Base-by-base conservation (phyloP, 139 green algal genomes). In the Desmodesmus armatus region DNA sequence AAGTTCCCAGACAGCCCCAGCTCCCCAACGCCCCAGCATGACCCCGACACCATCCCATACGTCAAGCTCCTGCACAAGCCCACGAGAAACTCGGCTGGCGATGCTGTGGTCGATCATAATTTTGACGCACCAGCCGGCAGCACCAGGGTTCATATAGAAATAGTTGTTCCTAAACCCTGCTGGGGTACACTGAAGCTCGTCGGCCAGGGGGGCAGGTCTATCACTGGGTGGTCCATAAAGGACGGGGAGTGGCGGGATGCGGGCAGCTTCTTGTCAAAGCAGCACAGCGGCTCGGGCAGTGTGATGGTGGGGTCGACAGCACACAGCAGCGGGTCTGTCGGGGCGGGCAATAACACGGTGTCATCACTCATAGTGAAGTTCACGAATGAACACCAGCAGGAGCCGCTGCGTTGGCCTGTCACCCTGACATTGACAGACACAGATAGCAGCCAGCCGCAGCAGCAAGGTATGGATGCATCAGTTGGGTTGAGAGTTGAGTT, bases 141-240 rank as follows among this genome's bases (percentile, higher is more conserved):
- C 60, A 65, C 6, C 33, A 49, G 77, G 2, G 5, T 51, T 70
- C 15, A 72, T 0, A 51, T 86, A 4, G 67, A 86, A 17, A 40
- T 86, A 1, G 80, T 49, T 11, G 80, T 67, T 31, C 51, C 65
- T 7, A 41, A 40, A 25, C 80, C 80, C 15, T 86, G 80, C 49
- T 86, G 80, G 80, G 80, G 67, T 29, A 72, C 69, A 13, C 37
- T 86, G 3, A 86, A 72, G 49, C 43, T 82, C 23, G n/a, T n/a
- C n/a, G n/a, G n/a, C n/a, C n/a, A n/a, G n/a, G n/a, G n/a, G n/a
- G n/a, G n/a, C n/a, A n/a, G n/a, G n/a, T n/a, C n/a, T n/a, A n/a
- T n/a, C n/a, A n/a, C n/a, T n/a, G n/a, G 47, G 37, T 86, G 80
- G 80, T 79, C 67, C 4, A 49, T 86, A 9, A 80, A 9, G 27